Evolutionary conservation across 1,139 yeast genomes (phyloP).

Genomic region (Yamadazyma oceani): DNA sequence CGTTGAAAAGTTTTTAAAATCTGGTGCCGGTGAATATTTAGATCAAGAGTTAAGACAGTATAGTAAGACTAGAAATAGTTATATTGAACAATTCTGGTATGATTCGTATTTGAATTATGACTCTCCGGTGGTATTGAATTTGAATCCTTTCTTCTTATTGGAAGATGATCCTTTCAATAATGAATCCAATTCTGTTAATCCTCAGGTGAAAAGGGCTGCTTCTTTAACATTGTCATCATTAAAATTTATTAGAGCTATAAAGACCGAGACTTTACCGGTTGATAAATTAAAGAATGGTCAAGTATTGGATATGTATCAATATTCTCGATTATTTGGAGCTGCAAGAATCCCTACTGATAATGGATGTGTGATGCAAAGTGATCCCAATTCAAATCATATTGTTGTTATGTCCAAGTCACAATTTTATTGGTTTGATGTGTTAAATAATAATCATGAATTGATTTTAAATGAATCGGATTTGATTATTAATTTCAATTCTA

Average conservation of each 20-base stretch:
- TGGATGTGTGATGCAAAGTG: slow-evolving; percentile 87
- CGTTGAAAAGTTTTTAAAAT: slow-evolving; percentile 55
- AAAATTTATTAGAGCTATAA: slow-evolving; percentile 74
- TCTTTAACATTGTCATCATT: slow-evolving; percentile 75
- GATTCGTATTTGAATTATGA: slow-evolving; percentile 85
- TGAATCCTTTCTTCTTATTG: slow-evolving; percentile 82
- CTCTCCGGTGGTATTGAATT: slow-evolving; percentile 82
- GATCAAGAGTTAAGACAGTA: slow-evolving; percentile 65
- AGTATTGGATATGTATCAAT: slow-evolving; percentile 87
- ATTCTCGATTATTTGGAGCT: slow-evolving; percentile 80
- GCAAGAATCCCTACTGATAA: slow-evolving; percentile 76
- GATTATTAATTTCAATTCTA: slow-evolving; percentile 71
- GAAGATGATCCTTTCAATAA: slow-evolving; percentile 90
- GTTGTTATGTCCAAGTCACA: slow-evolving; percentile 85
- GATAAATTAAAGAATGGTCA: slow-evolving; percentile 65
- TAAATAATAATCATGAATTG: slow-evolving; percentile 69
- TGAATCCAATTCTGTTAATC: slow-evolving; percentile 51
- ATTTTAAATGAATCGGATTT: slow-evolving; percentile 73
- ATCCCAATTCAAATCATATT: slow-evolving; percentile 70
- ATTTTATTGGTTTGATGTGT: slow-evolving; percentile 91
- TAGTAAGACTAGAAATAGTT: slow-evolving; percentile 65
- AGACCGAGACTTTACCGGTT: slow-evolving; percentile 73
- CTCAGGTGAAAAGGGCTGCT: slow-evolving; percentile 80
- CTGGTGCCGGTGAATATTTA: slow-evolving; percentile 58
- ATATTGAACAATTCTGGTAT: slow-evolving; percentile 92